Evolutionary conservation across 2,329 filamentous ascomycete genomes (phyloP).

Genomic region (Zymoseptoria crescenta): DNA sequence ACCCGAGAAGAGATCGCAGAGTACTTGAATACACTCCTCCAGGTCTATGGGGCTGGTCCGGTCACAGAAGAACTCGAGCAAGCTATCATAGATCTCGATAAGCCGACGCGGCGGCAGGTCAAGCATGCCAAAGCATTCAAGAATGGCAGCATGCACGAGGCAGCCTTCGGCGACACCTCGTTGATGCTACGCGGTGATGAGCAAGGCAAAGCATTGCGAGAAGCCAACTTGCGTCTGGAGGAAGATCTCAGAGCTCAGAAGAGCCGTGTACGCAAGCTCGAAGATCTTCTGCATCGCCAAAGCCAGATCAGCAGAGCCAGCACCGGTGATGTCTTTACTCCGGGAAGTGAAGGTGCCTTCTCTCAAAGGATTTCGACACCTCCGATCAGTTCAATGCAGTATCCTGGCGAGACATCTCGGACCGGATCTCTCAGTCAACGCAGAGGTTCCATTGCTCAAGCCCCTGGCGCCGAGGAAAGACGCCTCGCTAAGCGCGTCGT

Average conservation of each 20-base stretch:
- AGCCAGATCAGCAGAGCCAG: constrained; percentile 45
- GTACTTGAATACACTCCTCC: constrained; percentile 60
- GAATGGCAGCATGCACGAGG: constrained; percentile 89
- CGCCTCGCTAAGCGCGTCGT: constrained; percentile 54
- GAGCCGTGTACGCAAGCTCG: constrained; percentile 81
- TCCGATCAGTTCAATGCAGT: constrained; percentile 12
- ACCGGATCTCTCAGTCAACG: constrained; percentile 30
- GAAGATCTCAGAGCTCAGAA: constrained; percentile 75
- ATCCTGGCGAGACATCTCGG: constrained; percentile 18
- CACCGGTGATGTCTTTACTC: constrained; percentile 29
- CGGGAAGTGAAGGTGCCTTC: constrained; percentile 17
- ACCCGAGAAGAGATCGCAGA: constrained; percentile 67
- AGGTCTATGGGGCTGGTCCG: constrained; percentile 56
- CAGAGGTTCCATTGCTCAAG: constrained; percentile 55
- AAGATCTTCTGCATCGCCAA: constrained; percentile 86
- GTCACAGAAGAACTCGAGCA: constrained; percentile 66
- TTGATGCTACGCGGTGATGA: constrained; percentile 81
- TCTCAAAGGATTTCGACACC: constrained; percentile 18
- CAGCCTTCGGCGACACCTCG: constrained; percentile 77
- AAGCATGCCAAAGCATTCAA: constrained; percentile 91
- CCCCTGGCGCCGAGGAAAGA: constrained; percentile 54
- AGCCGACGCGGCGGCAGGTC: constrained; percentile 76
- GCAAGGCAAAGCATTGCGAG: constrained; percentile 53
- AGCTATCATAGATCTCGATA: constrained; percentile 69
- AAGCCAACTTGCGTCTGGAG: constrained; percentile 50